Evolutionary conservation across 1,284 basidiomycete genomes (phyloP), one percentile per base, ranked within the genome.

Genomic region (Ustilago lituana): DNA sequence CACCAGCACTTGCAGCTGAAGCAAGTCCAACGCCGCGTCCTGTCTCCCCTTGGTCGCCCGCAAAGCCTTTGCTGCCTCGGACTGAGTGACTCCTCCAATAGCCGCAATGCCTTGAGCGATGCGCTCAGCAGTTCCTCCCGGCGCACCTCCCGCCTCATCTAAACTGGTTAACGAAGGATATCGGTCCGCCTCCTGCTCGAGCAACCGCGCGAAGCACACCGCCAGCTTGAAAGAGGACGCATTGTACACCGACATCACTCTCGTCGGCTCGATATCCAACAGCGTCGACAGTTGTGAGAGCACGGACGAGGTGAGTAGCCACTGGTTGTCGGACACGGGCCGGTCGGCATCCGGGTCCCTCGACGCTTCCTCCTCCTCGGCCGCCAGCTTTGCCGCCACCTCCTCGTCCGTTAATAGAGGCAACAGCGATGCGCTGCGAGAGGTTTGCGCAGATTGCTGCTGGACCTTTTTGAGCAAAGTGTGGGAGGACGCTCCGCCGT

Each of bases 291-390:
- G 58, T 45, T 80, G 78, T 8, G 76, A 52, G 9, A 80, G 64
- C 4, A 80, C 65, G 5, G 79, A 81, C 9, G 75, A 78, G 7
- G 77, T 76, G 35, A 81, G 66, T 20, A 81, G 62, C 79, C 79
- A 81, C 22, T 73, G 65, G 36, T 80, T 78, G 52, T 80, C 76
- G 9, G 43, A 46, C 1, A 80, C 73, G 1, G 72, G 50, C 32
- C 39, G 22, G 23, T 66, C 61, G 9, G 66, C 65, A 15, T 68
- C 55, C 5, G 69, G 63, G 17, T 65, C 69, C 4, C 54, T 44
- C 2, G 57, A 57, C 1, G 55, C 52, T 10, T 57, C 59, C 14
- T 64, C 47, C 40, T 78, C 77, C 19, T 76, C 77, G 5, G 72
- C 67, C 10, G 70, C 76, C 4, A 78, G 51, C 8, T 66, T 51